Percentiles rank a stretch among this genome's conserved stretches.
Conservation (phyloP, 2,329 filamentous ascomycete species). For the Colletotrichum orchidophilum region DNA sequence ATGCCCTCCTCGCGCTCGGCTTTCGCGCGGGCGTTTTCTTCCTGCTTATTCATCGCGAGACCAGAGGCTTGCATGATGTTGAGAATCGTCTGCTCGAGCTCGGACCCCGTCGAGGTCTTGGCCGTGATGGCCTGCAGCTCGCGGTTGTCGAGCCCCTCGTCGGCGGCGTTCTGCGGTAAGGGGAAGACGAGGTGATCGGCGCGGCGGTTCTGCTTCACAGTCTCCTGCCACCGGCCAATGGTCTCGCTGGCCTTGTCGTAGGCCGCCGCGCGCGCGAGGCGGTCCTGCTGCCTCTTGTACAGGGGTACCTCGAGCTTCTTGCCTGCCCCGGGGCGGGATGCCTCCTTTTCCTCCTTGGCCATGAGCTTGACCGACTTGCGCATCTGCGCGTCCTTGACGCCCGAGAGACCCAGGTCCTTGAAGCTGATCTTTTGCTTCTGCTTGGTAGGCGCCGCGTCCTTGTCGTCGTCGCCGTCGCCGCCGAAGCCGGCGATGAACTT, state of each 20-base stretch:
- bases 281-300: slow-evolving; percentile 86
- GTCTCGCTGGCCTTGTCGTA: slow-evolving; percentile 94
- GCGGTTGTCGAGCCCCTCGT: slow-evolving; percentile 66
- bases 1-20: slow-evolving; percentile 75
- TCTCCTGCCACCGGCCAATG: slow-evolving; percentile 90
- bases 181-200: slow-evolving; percentile 93
- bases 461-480: slow-evolving; percentile 68
- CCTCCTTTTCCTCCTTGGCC: slow-evolving; percentile 67
- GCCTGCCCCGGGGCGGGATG: slow-evolving; percentile 51
- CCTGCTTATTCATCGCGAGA: slow-evolving; percentile 61
- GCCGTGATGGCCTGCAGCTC: slow-evolving; percentile 72
- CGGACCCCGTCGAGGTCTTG: slow-evolving; percentile 71
- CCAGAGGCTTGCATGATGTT: slow-evolving; percentile 92
- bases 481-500: slow-evolving; percentile 75
- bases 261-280: slow-evolving; percentile 81
- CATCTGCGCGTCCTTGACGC: slow-evolving; percentile 77
- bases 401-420: slow-evolving; percentile 76
- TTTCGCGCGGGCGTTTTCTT: slow-evolving; percentile 63
- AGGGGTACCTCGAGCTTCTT: slow-evolving; percentile 85
- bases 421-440: slow-evolving; percentile 72
- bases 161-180: slow-evolving; percentile 75
- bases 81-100: slow-evolving; percentile 87
- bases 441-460: slow-evolving; percentile 39
- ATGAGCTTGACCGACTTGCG: slow-evolving; percentile 84
- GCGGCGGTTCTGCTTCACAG: slow-evolving; percentile 91